These are phyloP conservation scores for Blastocystis sp. DNA, from an alignment of 352 stramenopile species.

Conservation along the genomic window DNA sequence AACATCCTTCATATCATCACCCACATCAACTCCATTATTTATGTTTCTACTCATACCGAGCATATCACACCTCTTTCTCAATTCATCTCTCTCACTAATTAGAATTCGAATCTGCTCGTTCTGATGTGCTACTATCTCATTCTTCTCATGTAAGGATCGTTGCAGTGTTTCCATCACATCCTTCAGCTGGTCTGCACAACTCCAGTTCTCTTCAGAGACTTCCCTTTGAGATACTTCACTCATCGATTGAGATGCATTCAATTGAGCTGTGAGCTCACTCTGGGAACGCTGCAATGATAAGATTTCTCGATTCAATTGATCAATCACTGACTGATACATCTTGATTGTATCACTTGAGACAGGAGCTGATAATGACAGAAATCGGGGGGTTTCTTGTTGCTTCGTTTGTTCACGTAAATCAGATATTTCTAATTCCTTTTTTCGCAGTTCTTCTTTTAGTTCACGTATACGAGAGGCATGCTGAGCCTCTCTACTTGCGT, in stretches of 20 bases:
- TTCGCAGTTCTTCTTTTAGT: not conserved
- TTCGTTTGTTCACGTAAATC: not conserved
- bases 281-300: not conserved
- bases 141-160: not conserved
- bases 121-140: not conserved
- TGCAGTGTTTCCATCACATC: not conserved
- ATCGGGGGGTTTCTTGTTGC: not conserved
- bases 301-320: not conserved
- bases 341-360: not conserved
- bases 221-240: no score
- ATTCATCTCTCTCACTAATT: not conserved
- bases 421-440: not conserved
- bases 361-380: not conserved
- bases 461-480: not conserved
- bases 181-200: not conserved
- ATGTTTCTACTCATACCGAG: no score
- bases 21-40: no score
- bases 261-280: not conserved
- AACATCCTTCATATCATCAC: no score
- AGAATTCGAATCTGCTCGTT: not conserved
- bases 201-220: not conserved
- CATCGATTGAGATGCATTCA: no score
- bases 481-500: not conserved
- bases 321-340: not conserved
- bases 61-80: not conserved